Percentiles rank a stretch among this genome's conserved stretches.
Conservation (phyloP, 139 green algal species). For the Nannochloris sp. region DNA sequence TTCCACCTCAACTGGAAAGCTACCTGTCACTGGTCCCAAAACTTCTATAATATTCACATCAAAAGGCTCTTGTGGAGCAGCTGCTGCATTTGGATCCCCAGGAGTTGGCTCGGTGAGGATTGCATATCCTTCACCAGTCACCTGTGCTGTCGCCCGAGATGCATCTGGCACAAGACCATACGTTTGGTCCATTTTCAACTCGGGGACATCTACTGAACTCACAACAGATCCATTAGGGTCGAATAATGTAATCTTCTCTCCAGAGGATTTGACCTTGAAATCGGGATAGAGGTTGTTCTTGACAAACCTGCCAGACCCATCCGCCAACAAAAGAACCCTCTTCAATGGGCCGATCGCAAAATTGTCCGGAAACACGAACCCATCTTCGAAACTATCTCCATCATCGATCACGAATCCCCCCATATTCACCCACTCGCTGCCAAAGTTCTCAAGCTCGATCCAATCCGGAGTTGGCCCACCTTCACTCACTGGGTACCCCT, state of each 20-base stretch:
- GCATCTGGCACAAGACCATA: not conserved
- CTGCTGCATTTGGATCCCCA: not conserved
- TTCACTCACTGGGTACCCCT: slow-evolving; percentile 4
- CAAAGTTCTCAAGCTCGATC: slow-evolving; percentile 32
- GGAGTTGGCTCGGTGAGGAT: not conserved
- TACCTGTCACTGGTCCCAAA: not conserved
- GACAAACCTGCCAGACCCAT: slow-evolving; percentile 6
- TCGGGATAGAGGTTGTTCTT: not conserved
- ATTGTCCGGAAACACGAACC: slow-evolving; percentile 14
- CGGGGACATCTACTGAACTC: slow-evolving; percentile 18
- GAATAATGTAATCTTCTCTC: slow-evolving; percentile 25
- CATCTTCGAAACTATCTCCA: not conserved
- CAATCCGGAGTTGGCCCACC: slow-evolving; percentile 15
- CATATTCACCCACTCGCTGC: slow-evolving; percentile 2
- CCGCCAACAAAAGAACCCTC: not conserved
- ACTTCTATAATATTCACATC: not conserved
- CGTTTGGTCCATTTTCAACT: slow-evolving; percentile 1
- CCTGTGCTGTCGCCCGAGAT: not conserved
- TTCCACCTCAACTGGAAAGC: not conserved
- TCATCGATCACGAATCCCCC: slow-evolving; percentile 16
- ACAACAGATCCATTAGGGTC: slow-evolving; percentile 1
- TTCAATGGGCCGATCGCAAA: slow-evolving; percentile 5
- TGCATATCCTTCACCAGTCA: not conserved
- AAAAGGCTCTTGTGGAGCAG: not conserved
- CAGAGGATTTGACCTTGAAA: slow-evolving; percentile 20